Percentiles rank a stretch among this genome's conserved stretches.
These are phyloP conservation scores for Quercus gilva DNA, from an alignment of 306 rosid species.

Conservation along the genomic window DNA sequence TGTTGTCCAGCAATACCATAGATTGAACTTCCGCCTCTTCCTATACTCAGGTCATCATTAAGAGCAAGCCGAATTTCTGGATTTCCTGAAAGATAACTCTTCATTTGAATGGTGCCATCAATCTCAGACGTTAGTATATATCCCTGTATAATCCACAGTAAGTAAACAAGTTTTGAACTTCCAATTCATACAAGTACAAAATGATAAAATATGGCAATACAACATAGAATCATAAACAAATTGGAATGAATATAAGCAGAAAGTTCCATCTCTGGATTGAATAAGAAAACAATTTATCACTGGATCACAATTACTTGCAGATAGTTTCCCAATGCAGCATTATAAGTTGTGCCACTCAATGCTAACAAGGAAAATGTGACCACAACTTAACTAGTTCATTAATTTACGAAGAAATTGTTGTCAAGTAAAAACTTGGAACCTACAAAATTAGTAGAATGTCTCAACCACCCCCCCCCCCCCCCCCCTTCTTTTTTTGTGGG, in stretches of 20 bases:
- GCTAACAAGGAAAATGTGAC: too few relatives aligned
- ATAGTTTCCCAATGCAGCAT: too few relatives aligned
- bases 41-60: constrained; percentile 81
- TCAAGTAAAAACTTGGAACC: too few relatives aligned
- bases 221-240: not conserved
- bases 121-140: constrained; percentile 91
- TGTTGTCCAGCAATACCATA: constrained; percentile 24
- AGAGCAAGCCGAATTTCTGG: constrained; percentile 95
- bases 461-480: too few relatives aligned
- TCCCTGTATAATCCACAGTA: constrained; percentile 55
- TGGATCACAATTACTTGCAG: too few relatives aligned
- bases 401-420: too few relatives aligned
- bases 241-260: not conserved
- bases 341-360: too few relatives aligned
- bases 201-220: not conserved
- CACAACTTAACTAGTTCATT: too few relatives aligned
- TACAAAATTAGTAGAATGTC: too few relatives aligned
- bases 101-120: constrained; percentile 98
- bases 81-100: constrained; percentile 89
- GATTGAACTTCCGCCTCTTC: constrained; percentile 63
- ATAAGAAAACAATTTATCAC: not conserved
- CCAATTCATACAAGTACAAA: not conserved
- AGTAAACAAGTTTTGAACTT: constrained; percentile 5
- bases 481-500: too few relatives aligned
- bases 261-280: not conserved